Evolutionary conservation across 345 rosid genomes (phyloP), one percentile per base, ranked within the genome.

Genomic region (Sapria himalayana): DNA sequence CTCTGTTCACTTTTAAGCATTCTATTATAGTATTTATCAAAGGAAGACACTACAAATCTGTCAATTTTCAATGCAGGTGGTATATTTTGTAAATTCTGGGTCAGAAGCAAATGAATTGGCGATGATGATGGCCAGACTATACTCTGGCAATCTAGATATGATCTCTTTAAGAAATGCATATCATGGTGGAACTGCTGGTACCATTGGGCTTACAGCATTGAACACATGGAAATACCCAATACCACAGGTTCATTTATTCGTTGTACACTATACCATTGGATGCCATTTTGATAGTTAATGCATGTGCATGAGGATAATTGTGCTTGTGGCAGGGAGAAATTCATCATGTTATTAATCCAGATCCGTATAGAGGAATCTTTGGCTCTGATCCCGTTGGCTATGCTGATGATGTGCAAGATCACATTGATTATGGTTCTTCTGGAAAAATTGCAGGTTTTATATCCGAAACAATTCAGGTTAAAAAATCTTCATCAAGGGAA

Each of bases 361-460:
- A 89, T 61, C 99, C 95, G 23, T 77, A 79, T 49, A 76, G 44
- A 27, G 99, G 95, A 42, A 40, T 57, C 21, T 84, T 89, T 77
- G 99, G 93, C 4, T 64, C 92, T 42, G 85, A 84, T 69, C 70
- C 71, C 23, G 52, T 64, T 53, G 47, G 48, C n/a, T 84, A 89
- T 59, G 93, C 93, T 38, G 62, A 62, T 61, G 95, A 79, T 58
- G 81, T 79, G 29, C 72, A 89, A 63, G 95, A 89, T 55, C 93
- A 89, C 59, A 74, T 84, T 15, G 86, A 71, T 41, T 89, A 64
- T 45, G 98, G 98, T 35, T 79, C 79, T 54, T 72, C 81, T 6
- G 98, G 95, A 37, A 74, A 52, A 59, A 86, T 77, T 34, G 95
- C 86, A 56, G 98, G 98, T 29, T 89, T 89, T 49, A 77, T 84